Evolutionary conservation across 2,329 filamentous ascomycete species (phyloP), one percentile per base, ranked within the genome.

Genomic region (Neofusicoccum laricinum): DNA sequence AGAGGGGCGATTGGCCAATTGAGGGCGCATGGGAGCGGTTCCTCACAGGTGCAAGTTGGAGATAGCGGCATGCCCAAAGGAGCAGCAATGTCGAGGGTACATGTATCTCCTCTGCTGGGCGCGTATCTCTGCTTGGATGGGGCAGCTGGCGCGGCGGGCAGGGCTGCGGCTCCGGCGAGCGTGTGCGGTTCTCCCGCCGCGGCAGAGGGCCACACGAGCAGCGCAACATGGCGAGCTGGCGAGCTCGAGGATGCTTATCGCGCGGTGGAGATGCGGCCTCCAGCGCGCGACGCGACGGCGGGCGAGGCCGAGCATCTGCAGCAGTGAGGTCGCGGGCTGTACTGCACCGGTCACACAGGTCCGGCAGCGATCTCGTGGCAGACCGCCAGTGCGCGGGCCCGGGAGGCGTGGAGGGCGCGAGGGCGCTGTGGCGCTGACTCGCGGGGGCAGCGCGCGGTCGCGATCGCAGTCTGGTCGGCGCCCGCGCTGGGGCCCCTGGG

Each of bases 301-400:
- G 34, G 34, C 40, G 50, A 40, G 50, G 50, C 40, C 36, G 51
- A 21, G 15, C 21, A 14, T 15, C 19, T 14, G n/a, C 30, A 57
- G 53, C 38, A 57, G 36, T 14, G 12, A n/a, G 50, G 34, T 21
- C 10, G n/a, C 19, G 41, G 40, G n/a, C n/a, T n/a, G n/a, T n/a
- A n/a, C n/a, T n/a, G 55, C 55, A 25, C 55, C 55, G 55, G 55
- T 59, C 55, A 59, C 55, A 46, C 55, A 59, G 25, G n/a, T n/a
- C n/a, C 40, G 55, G 55, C 55, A 59, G 55, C 55, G 38, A 36
- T 43, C 40, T 46, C 55, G 55, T 43, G 55, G 38, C n/a, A 19
- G 14, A 45, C 41, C 21, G 30, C 21, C 5, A n/a, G 19, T 25
- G 41, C 45, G 19, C 21, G 25, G 48, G 21, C 25, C 11, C 12